Percentiles rank a stretch among this genome's conserved stretches.
These are phyloP conservation scores for Sporothrix luriei DNA, from an alignment of 2,329 filamentous ascomycete genomes.

Conservation along the genomic window DNA sequence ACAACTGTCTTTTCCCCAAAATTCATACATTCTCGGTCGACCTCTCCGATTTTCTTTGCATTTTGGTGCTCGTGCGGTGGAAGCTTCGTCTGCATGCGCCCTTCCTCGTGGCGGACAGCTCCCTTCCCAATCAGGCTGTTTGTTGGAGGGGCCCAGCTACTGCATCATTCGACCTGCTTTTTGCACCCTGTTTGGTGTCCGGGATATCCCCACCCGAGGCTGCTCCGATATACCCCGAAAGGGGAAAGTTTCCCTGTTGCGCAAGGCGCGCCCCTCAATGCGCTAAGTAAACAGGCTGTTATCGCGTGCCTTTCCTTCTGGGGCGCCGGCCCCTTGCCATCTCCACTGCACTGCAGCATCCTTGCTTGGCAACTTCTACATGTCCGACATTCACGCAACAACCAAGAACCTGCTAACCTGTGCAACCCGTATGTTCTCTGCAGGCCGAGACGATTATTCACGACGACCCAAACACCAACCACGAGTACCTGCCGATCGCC, in stretches of 20 bases:
- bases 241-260: constrained; percentile 9
- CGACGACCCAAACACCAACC: constrained; percentile 87
- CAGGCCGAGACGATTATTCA: constrained; percentile 90
- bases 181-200: neutral
- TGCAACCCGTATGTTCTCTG: neutral
- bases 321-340: neutral
- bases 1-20: neutral
- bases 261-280: constrained; percentile 18
- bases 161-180: neutral
- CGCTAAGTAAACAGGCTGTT: constrained; percentile 26
- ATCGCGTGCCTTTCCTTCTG: constrained; percentile 18
- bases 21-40: neutral
- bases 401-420: constrained; percentile 29
- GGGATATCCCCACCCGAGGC: constrained; percentile 31
- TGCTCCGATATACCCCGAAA: constrained; percentile 33
- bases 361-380: neutral
- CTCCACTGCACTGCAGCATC: constrained; percentile 3
- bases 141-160: constrained; percentile 19
- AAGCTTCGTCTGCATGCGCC: constrained; percentile 28
- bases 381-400: neutral
- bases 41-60: constrained; percentile 19
- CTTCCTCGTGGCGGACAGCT: constrained; percentile 27
- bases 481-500: constrained; percentile 97
- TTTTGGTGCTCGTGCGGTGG: constrained; percentile 3
- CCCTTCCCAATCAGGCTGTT: constrained; percentile 29